phyloP scores from a whole-genome alignment of 345 rosid genomes.

The Brassica incana region DNA sequence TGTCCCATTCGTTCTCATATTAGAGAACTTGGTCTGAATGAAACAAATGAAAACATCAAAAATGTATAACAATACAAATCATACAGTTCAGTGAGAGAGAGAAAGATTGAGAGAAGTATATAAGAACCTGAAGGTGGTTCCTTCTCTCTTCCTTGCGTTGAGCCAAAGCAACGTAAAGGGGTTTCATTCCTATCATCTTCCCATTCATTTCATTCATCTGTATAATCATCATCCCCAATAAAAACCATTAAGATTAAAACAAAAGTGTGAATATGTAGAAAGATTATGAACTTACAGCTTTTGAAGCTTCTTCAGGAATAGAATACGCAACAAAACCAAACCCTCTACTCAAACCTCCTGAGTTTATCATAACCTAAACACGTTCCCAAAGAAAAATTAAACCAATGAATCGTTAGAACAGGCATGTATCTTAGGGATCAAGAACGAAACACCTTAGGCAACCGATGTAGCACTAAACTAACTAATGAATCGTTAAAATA shows the following conservation, averaged over 20 bases:
- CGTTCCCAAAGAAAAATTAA: not conserved
- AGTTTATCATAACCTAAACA: conserved; percentile 56
- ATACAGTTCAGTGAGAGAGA: not conserved
- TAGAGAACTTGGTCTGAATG: conserved; percentile 22
- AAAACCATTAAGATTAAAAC: not conserved
- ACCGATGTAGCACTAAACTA: not conserved
- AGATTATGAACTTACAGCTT: conserved; percentile 48
- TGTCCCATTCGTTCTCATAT: conserved; percentile 25
- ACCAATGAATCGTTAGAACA: not conserved
- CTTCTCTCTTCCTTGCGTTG: conserved; percentile 79
- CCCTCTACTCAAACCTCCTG: conserved; percentile 61
- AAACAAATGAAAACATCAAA: not conserved
- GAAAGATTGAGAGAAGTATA: not conserved
- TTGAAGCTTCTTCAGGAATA: conserved; percentile 64
- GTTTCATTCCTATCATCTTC: conserved; percentile 62
- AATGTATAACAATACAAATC: not conserved
- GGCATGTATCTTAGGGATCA: not conserved
- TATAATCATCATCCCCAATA: conserved; percentile 1
- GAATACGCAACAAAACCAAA: conserved; percentile 78
- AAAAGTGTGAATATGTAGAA: not conserved
- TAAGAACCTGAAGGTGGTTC: conserved; percentile 58
- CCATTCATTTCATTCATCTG: conserved; percentile 72
- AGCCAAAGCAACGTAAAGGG: conserved; percentile 72
- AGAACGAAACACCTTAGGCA: not conserved
- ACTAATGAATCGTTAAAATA: not conserved